Evolutionary conservation across 2,329 filamentous ascomycete genomes (phyloP).

Genomic region (Penicillium sp.): DNA sequence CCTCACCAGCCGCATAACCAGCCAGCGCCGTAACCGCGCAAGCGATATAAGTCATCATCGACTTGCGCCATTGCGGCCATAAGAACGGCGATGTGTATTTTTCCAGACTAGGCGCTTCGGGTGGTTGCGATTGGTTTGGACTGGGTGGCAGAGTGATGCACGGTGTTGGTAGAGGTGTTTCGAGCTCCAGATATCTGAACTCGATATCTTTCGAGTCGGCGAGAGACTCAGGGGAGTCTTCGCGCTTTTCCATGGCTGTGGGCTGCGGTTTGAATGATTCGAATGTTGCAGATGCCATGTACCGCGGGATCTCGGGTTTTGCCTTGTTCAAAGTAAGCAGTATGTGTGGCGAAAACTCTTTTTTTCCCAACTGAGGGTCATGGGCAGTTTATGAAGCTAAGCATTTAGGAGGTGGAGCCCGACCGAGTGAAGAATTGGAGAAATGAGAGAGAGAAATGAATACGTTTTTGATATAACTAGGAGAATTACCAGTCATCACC

Average conservation of each 20-base stretch:
- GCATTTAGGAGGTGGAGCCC: constrained; percentile 1
- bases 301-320: neutral
- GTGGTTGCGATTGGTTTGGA: constrained; percentile 41
- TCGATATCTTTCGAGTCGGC: constrained; percentile 41
- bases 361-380: neutral
- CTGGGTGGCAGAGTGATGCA: constrained; percentile 31
- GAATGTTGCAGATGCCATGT: neutral
- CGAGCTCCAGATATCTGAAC: constrained; percentile 60
- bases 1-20: constrained; percentile 76
- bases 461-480: no score
- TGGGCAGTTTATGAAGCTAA: neutral
- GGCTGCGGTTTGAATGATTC: constrained; percentile 3
- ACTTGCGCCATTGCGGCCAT: constrained; percentile 69
- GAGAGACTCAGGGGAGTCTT: constrained; percentile 15
- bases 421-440: neutral
- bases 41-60: constrained; percentile 66
- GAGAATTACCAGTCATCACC: no score
- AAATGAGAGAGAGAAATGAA: no score
- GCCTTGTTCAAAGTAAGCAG: neutral
- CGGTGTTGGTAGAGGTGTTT: constrained; percentile 54
- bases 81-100: constrained; percentile 66
- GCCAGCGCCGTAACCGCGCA: constrained; percentile 73
- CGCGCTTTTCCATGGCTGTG: constrained; percentile 15
- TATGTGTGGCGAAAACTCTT: neutral
- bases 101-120: constrained; percentile 61